Conservation (phyloP, 2,329 filamentous ascomycete genomes). For the Claviceps capensis region DNA sequence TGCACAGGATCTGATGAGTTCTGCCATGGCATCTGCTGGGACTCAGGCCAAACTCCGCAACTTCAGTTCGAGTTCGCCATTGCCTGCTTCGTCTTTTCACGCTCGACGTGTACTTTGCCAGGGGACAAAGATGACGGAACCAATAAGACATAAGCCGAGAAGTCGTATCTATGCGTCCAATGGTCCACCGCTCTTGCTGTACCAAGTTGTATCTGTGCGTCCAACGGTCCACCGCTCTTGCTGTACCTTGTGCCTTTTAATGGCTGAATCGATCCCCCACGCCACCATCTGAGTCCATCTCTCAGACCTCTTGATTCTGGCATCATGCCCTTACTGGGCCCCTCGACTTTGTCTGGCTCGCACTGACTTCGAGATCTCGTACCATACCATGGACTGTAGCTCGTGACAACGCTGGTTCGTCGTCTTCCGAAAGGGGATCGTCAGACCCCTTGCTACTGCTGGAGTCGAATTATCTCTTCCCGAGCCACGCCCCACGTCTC, state of each 20-base stretch:
- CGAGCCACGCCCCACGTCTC: background rate
- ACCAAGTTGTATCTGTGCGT: too few relatives aligned
- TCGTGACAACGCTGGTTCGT: constrained; percentile 1
- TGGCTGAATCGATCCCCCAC: background rate
- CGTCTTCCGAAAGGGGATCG: background rate
- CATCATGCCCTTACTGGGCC: too few relatives aligned
- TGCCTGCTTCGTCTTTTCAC: too few relatives aligned
- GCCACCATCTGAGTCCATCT: background rate
- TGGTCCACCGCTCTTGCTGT: background rate
- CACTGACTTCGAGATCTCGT: background rate
- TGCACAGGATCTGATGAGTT: too few relatives aligned
- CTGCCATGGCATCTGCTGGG: too few relatives aligned
- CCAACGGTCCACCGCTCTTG: background rate
- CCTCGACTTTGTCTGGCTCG: background rate
- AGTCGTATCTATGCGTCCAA: background rate
- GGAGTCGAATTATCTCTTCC: background rate
- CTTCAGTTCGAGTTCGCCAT: too few relatives aligned
- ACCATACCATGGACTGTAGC: background rate
- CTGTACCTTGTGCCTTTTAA: background rate
- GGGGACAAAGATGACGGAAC: too few relatives aligned
- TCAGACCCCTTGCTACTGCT: background rate
- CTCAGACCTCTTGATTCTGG: background rate
- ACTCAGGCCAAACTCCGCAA: too few relatives aligned
- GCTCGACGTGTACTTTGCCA: too few relatives aligned
- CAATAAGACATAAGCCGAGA: background rate